Conservation (phyloP, 1,284 basidiomycete species). For the Gomphus bonarii region DNA sequence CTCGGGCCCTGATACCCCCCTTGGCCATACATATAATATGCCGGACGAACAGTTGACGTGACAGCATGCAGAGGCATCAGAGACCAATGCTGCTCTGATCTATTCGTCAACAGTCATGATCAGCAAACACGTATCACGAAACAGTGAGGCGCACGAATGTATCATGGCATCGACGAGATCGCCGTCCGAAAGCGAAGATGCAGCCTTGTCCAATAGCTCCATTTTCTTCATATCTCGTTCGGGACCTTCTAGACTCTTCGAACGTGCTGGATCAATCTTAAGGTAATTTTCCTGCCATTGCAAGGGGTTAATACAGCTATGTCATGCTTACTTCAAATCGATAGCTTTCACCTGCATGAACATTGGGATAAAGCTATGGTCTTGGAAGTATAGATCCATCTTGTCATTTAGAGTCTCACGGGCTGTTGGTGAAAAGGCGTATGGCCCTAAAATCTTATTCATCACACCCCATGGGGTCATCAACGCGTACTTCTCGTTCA, state of each 20-base stretch:
- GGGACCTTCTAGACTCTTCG: conserved; percentile 49
- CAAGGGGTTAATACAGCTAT: conserved; percentile 1
- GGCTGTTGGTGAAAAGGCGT: conserved; percentile 77
- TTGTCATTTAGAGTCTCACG: conserved; percentile 83
- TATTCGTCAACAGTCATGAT: conserved; percentile 22
- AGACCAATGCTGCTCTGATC: conserved; percentile 92
- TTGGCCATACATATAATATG: conserved; percentile 70
- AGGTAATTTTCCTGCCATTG: conserved; percentile 76
- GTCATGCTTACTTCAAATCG: neutral
- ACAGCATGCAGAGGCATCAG: conserved; percentile 92
- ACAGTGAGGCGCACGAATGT: conserved; percentile 58
- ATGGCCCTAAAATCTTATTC: conserved; percentile 79
- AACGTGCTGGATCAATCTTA: conserved; percentile 64
- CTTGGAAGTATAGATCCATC: conserved; percentile 95
- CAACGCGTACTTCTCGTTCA: conserved; percentile 89
- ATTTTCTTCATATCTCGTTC: conserved; percentile 64
- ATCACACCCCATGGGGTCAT: conserved; percentile 88
- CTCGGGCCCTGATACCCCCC: conserved; percentile 61
- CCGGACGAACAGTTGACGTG: conserved; percentile 79
- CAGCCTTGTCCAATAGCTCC: conserved; percentile 78
- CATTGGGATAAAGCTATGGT: conserved; percentile 86
- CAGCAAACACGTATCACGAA: neutral
- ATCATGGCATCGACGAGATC: conserved; percentile 94
- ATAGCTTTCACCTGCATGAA: conserved; percentile 71
- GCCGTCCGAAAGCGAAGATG: conserved; percentile 88